Conservation (phyloP, 306 rosid genomes). For the Arachis hypogaea region DNA sequence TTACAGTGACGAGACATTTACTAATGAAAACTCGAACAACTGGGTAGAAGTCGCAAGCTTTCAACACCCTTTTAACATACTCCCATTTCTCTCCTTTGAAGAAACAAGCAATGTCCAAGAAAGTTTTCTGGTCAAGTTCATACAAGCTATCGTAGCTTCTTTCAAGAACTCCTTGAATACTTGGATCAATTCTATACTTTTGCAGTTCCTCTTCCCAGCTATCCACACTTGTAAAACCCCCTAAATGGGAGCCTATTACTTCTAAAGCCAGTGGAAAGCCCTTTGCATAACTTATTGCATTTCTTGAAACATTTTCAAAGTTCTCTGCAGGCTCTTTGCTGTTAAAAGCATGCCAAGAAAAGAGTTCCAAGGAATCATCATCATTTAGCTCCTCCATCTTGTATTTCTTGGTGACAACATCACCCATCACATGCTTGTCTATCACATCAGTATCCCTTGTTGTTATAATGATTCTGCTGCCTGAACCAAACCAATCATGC, state of each 20-base stretch:
- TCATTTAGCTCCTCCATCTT: conserved; percentile 19
- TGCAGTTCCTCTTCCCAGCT: not conserved
- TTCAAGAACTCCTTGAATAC: not conserved
- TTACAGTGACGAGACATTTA: not conserved
- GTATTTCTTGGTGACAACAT: not conserved
- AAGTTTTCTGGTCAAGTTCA: not conserved
- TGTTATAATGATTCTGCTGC: conserved; percentile 35
- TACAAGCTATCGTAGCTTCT: conserved; percentile 5
- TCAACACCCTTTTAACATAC: not conserved
- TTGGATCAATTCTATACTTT: not conserved
- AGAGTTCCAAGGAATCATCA: conserved; percentile 11
- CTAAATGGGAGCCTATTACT: not conserved
- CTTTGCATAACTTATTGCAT: not conserved
- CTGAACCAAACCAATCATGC: conserved; percentile 35
- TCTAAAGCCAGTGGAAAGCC: not conserved
- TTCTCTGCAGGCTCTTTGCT: not conserved
- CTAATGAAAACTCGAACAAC: not conserved
- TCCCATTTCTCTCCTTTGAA: not conserved
- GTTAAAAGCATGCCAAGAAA: conserved; percentile 20
- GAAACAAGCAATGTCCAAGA: conserved; percentile 18
- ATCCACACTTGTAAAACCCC: not conserved
- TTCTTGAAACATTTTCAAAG: not conserved
- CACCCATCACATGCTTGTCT: not conserved
- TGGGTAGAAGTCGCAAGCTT: not conserved
- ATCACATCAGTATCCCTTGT: conserved; percentile 15